Conservation (phyloP, 2,329 filamentous ascomycete genomes). For the Pseudocercospora fuligena region DNA sequence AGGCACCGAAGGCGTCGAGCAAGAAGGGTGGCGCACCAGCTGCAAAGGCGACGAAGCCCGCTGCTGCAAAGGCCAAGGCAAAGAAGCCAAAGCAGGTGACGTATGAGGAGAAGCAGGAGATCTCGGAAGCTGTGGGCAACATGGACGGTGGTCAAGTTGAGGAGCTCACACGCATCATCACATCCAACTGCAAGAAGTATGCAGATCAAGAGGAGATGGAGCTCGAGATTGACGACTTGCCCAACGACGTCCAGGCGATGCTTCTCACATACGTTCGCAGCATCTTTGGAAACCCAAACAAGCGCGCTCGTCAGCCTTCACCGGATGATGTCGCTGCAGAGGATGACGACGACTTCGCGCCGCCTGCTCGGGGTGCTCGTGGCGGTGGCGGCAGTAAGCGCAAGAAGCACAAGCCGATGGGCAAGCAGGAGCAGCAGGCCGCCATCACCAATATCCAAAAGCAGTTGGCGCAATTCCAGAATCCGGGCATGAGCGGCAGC, state of each 20-base stretch:
- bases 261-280: conserved; percentile 60
- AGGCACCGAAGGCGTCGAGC: conserved; percentile 31
- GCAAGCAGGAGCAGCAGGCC: conserved; percentile 71
- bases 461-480: conserved; percentile 53
- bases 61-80: conserved; percentile 47
- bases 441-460: conserved; percentile 68
- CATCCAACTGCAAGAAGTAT: conserved; percentile 77
- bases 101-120: conserved; percentile 84
- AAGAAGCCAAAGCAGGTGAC: conserved; percentile 71
- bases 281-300: conserved; percentile 42
- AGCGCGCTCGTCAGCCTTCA: conserved; percentile 32
- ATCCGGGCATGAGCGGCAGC: conserved; percentile 30
- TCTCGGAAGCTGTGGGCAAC: conserved; percentile 63
- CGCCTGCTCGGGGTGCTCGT: conserved; percentile 33
- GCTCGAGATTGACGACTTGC: conserved; percentile 67
- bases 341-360: conserved; percentile 57
- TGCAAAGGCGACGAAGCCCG: conserved; percentile 49
- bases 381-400: conserved; percentile 52
- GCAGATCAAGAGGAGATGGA: conserved; percentile 64
- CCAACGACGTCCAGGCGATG: conserved; percentile 59
- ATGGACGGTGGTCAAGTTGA: conserved; percentile 79
- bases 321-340: conserved; percentile 42
- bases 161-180: conserved; percentile 86
- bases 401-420: conserved; percentile 80
- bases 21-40: conserved; percentile 26